Conservation (phyloP, 805 yeast genomes). For the Millerozyma miso region DNA sequence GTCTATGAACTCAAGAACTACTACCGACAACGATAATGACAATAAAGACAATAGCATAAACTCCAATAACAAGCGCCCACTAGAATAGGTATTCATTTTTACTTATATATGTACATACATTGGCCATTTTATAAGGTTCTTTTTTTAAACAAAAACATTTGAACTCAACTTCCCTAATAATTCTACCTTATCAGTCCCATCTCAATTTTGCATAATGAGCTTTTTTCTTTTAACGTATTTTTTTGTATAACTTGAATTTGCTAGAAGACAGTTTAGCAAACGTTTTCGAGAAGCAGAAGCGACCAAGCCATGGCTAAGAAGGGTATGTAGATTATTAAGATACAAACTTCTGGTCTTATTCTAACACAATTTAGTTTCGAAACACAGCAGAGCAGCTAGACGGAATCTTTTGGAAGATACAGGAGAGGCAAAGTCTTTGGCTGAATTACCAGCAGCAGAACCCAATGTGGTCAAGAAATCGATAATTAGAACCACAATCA, state of each 20-base stretch:
- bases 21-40: conserved; percentile 16
- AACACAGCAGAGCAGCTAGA: conserved; percentile 75
- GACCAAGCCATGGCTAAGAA: conserved; percentile 44
- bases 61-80: conserved; percentile 17
- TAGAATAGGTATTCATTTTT: conserved; percentile 6
- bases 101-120: neutral
- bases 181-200: too few species aligned
- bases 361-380: conserved; percentile 42
- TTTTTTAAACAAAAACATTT: too few species aligned
- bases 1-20: conserved; percentile 21
- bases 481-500: conserved; percentile 61
- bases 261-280: conserved; percentile 1
- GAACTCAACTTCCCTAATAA: too few species aligned
- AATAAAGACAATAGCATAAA: neutral
- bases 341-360: neutral
- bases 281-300: neutral
- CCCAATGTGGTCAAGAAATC: conserved; percentile 58
- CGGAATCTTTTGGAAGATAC: conserved; percentile 48
- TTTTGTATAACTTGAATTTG: neutral
- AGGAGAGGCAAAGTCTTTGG: conserved; percentile 47
- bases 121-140: neutral
- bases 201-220: too few species aligned
- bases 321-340: conserved; percentile 26
- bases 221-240: too few species aligned
- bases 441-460: conserved; percentile 54